These are phyloP conservation scores for Knufia petricola DNA, from an alignment of 2,329 filamentous ascomycete genomes.

Conservation along the genomic window DNA sequence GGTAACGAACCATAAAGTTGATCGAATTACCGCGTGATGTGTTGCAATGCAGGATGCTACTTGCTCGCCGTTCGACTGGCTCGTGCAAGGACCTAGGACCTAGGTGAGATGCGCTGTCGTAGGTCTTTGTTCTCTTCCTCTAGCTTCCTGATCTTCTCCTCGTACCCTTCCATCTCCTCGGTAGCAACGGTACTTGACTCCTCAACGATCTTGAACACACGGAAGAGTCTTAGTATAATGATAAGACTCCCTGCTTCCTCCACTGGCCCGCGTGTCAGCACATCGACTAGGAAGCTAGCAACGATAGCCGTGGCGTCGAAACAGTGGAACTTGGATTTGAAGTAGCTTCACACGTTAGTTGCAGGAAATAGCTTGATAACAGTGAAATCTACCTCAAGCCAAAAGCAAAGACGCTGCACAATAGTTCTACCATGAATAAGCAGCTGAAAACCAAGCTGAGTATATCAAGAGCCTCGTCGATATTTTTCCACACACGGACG, in stretches of 20 bases:
- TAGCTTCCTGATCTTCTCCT: background rate
- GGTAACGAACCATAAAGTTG: no score
- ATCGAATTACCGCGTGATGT: no score
- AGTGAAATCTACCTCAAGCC: conserved; percentile 45
- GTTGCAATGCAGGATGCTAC: no score
- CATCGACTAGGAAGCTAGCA: conserved; percentile 51
- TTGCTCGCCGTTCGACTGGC: background rate
- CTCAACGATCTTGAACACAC: conserved; percentile 61
- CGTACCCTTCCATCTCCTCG: conserved; percentile 23
- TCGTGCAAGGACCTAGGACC: background rate
- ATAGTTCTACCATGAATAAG: conserved; percentile 55
- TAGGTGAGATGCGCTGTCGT: background rate
- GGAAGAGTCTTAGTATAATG: conserved; percentile 56
- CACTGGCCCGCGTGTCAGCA: conserved; percentile 49
- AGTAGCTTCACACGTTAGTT: conserved; percentile 38
- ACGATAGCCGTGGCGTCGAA: conserved; percentile 57
- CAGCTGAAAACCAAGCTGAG: conserved; percentile 52
- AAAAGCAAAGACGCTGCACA: conserved; percentile 51
- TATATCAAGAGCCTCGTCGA: conserved; percentile 38
- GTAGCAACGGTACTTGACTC: conserved; percentile 55
- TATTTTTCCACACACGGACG: conserved; percentile 26
- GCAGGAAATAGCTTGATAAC: background rate
- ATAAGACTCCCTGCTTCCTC: conserved; percentile 57
- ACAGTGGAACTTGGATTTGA: conserved; percentile 50
- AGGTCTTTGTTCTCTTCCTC: conserved; percentile 13